These are phyloP conservation scores for Lasiodiplodia theobromae DNA, from an alignment of 2,329 filamentous ascomycete genomes.

Conservation along the genomic window DNA sequence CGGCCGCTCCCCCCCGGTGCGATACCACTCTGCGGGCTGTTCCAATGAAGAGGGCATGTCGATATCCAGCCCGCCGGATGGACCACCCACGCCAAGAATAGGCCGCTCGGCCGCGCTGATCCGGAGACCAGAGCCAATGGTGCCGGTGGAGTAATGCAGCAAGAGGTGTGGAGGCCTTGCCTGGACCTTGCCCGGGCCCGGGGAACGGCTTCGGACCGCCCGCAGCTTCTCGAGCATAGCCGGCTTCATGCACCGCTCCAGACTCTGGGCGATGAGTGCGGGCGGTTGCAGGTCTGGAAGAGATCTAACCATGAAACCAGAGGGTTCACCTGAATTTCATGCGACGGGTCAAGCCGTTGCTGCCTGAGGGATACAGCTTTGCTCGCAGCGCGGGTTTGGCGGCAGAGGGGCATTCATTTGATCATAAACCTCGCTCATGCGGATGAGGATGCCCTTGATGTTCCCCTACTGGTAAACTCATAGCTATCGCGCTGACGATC, in stretches of 20 bases:
- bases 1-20: neutral
- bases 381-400: slow-evolving; percentile 2
- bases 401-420: neutral
- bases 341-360: slow-evolving; percentile 12
- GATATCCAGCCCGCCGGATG: slow-evolving; percentile 13
- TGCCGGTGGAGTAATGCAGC: slow-evolving; percentile 20
- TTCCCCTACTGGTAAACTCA: neutral
- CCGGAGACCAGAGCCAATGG: slow-evolving; percentile 23
- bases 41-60: neutral
- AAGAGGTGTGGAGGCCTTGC: slow-evolving; percentile 15
- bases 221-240: slow-evolving; percentile 13
- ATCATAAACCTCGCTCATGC: slow-evolving; percentile 3
- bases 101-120: slow-evolving; percentile 23
- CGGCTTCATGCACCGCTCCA: neutral
- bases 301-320: slow-evolving; percentile 6
- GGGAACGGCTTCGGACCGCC: neutral
- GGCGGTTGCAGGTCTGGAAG: neutral
- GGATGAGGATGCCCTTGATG: neutral
- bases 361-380: slow-evolving; percentile 3
- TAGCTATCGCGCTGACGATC: slow-evolving; percentile 9
- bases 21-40: neutral
- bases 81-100: slow-evolving; percentile 18
- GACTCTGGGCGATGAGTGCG: neutral
- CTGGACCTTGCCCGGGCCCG: neutral
- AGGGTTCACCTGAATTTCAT: slow-evolving; percentile 3